Evolutionary conservation across 1,284 basidiomycete genomes (phyloP), one percentile per base, ranked within the genome.

Genomic region (Trichosporon ovoides): DNA sequence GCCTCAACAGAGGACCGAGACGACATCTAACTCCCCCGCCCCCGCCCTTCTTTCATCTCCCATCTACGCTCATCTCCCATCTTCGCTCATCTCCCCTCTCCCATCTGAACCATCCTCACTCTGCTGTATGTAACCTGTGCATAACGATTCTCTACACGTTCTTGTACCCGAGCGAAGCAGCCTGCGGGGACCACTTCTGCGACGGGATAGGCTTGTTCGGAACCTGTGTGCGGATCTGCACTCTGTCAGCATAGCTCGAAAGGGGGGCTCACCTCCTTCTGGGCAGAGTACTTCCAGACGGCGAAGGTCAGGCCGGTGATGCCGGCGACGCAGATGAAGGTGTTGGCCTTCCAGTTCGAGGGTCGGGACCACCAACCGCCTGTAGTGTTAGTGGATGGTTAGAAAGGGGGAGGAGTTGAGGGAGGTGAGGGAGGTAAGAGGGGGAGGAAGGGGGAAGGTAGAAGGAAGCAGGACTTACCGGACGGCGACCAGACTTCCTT

Each of bases 281-380:
- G 70, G 6, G 81, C 81, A 54, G 78, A 80, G 60, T 79, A 70
- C 19, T 68, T 73, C 80, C 81, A 83, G 28, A 81, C 72, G 19
- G 77, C 78, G 57, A 77, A 81, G 5, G 77, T 78, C 5, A 76
- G 71, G 37, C 80, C 53, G 3, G 68, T 77, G 62, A 82, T 79
- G 16, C 79, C 80, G 37, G 74, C 72, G 38, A 74, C 67, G 53
- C 75, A 75, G 59, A 82, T 67, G 3, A 72, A 76, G 7, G 82
- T 83, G 72, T 81, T 82, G 43, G 75, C 61, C 38, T 69, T 73
- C 82, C 82, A 83, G 74, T 82, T 83, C 13, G 71, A 65, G 22
- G 82, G 82, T 28, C 81, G 74, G 50, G 80, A 78, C 82, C 82
- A 83, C 81, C 81, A 83, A 53, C 82, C 82, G 63, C 81, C 81